phyloP scores from a whole-genome alignment of 805 yeast genomes.

The Yarrowia osloensis region DNA sequence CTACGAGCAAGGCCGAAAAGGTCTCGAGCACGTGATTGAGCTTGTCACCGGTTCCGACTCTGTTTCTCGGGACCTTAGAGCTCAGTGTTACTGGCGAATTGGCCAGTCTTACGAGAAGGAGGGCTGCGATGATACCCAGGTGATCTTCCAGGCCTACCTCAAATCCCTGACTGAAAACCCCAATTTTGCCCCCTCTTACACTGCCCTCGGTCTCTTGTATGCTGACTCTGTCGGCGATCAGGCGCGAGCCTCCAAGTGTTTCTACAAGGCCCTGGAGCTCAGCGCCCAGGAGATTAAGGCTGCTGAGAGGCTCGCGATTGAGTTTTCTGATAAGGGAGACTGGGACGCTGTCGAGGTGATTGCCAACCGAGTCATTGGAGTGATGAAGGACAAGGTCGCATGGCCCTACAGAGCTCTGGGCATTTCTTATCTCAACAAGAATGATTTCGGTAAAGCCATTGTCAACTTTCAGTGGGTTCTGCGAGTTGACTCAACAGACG shows the following conservation, averaged over 20 bases:
- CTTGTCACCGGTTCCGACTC: conserved; percentile 54
- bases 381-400: conserved; percentile 48
- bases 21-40: conserved; percentile 50
- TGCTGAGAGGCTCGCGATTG: conserved; percentile 68
- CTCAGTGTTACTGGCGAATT: conserved; percentile 68
- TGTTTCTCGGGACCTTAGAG: conserved; percentile 56
- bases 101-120: conserved; percentile 61
- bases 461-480: conserved; percentile 87
- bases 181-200: conserved; percentile 74
- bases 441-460: conserved; percentile 75
- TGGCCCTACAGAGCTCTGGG: conserved; percentile 95
- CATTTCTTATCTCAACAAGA: conserved; percentile 67
- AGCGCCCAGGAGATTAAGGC: conserved; percentile 75
- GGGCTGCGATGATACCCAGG: conserved; percentile 42
- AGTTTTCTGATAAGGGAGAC: conserved; percentile 65
- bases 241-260: conserved; percentile 78
- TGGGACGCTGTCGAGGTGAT: conserved; percentile 85
- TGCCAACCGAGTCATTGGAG: conserved; percentile 62
- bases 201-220: conserved; percentile 79
- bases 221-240: conserved; percentile 57
- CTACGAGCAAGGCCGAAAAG: conserved; percentile 53
- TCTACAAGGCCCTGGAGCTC: conserved; percentile 83
- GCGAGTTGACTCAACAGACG: conserved; percentile 64
- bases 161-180: conserved; percentile 64
- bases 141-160: conserved; percentile 58